Base-by-base conservation (phyloP, 2,329 filamentous ascomycete species). In the Pleomassaria siparia region DNA sequence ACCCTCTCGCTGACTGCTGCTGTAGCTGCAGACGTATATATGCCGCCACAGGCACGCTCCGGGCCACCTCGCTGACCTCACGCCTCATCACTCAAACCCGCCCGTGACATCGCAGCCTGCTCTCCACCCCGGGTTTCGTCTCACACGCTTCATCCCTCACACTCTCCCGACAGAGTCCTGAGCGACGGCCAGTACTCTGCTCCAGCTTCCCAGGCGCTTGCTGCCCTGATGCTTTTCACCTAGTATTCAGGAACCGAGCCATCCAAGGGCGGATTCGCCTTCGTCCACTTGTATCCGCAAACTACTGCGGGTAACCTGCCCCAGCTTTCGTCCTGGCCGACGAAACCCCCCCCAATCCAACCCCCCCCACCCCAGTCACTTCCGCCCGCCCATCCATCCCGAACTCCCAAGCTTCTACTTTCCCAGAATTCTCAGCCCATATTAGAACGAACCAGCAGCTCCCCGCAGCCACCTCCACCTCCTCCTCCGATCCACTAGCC, bases 281-380 rank as follows among this genome's bases (percentile, higher is more conserved):
- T 56, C 51, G 47, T 55, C 54, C 50, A 52, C 46, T 40, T 51
- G 47, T 54, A 58, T 54, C 56, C 61, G 63, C 64, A 51, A 54
- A n/a, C n/a, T 54, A 53, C 52, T 64, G 67, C 67, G 61, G 60
- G 58, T 62, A 66, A 62, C 57, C 50, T 53, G 44, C 53, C 54
- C 57, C 53, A 62, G 50, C 58, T 51, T 68, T 83, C 84, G 85
- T 84, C 80, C 86, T 89, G 86, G 86, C 86, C 80, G 80, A 87
- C 82, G 80, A 83, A 77, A 76, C 67, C 70, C 76, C 80, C 73
- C 76, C 74, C n/a, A n/a, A n/a, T n/a, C n/a, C n/a, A 69, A 72
- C 74, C 70, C 71, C 74, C 73, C 71, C 69, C 72, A 71, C 74
- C 73, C 81, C 80, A 80, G 76, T 79, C 82, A 77, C 79, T 77